A percentile compares a stretch with the other conserved stretches of the same genome.
These are phyloP conservation scores for Trametopsis cervina DNA, from an alignment of 768 basidiomycete species.

Conservation along the genomic window DNA sequence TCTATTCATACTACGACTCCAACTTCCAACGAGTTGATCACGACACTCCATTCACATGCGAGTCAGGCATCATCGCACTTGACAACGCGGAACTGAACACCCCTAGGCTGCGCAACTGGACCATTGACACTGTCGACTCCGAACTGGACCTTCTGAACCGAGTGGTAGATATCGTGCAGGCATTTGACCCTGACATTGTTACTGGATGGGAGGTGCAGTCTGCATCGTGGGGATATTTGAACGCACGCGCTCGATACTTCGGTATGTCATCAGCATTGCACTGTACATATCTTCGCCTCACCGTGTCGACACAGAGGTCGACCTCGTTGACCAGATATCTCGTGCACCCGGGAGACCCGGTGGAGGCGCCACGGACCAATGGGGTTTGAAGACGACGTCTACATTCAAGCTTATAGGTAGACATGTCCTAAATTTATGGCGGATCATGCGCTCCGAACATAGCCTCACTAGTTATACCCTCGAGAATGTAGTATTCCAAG, in stretches of 20 bases:
- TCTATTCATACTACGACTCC: slow-evolving; percentile 65
- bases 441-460: slow-evolving; percentile 83
- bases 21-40: slow-evolving; percentile 30
- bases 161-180: slow-evolving; percentile 63
- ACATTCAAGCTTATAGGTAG: slow-evolving; percentile 82
- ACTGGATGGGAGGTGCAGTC: slow-evolving; percentile 89
- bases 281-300: neutral
- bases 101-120: slow-evolving; percentile 35
- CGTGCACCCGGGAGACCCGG: slow-evolving; percentile 52
- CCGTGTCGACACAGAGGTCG: slow-evolving; percentile 44
- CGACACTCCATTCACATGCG: slow-evolving; percentile 25
- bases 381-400: slow-evolving; percentile 68
- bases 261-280: slow-evolving; percentile 41
- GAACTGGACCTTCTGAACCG: slow-evolving; percentile 82
- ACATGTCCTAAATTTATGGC: slow-evolving; percentile 90
- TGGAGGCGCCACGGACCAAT: slow-evolving; percentile 45
- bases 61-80: slow-evolving; percentile 50
- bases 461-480: slow-evolving; percentile 76
- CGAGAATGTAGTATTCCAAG: slow-evolving; percentile 82
- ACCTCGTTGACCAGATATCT: slow-evolving; percentile 66
- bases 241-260: slow-evolving; percentile 52
- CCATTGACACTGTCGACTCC: slow-evolving; percentile 46
- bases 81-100: slow-evolving; percentile 31
- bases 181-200: slow-evolving; percentile 86
- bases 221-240: slow-evolving; percentile 87